Conservation (phyloP, 257 asterid species). For the Fraxinus cuspidata region DNA sequence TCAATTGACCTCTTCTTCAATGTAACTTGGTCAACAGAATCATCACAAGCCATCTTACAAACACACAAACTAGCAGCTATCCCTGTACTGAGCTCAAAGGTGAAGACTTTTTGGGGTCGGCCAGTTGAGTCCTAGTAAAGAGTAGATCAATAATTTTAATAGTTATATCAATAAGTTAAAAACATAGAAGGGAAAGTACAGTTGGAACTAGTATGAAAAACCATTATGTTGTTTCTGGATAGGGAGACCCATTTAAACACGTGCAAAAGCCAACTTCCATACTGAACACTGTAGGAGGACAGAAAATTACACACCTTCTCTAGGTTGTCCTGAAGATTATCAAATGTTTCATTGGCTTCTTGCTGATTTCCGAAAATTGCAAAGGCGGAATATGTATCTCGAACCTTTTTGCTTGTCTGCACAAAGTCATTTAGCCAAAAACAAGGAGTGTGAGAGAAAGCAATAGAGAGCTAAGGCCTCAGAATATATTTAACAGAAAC, state of each 20-base stretch:
- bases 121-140: slow-evolving; percentile 64
- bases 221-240: background rate
- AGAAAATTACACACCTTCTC: slow-evolving; percentile 51
- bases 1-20: slow-evolving; percentile 55
- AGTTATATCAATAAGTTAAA: too few species aligned
- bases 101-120: slow-evolving; percentile 54
- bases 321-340: slow-evolving; percentile 54
- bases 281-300: background rate
- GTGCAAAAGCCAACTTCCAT: background rate
- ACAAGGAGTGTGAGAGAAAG: background rate
- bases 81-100: slow-evolving; percentile 51
- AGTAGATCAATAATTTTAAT: slow-evolving; percentile 3
- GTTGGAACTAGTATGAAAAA: background rate
- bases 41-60: slow-evolving; percentile 39
- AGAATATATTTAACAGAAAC: background rate
- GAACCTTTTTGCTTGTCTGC: slow-evolving; percentile 52
- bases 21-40: slow-evolving; percentile 5
- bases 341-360: slow-evolving; percentile 68
- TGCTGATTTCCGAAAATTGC: slow-evolving; percentile 59
- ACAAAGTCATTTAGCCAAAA: background rate
- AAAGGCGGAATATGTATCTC: slow-evolving; percentile 53
- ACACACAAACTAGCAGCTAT: slow-evolving; percentile 44
- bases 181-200: background rate
- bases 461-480: background rate
- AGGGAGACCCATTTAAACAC: background rate